Base-by-base conservation (phyloP, 2,329 filamentous ascomycete genomes). In the Bipolaris cookei region DNA sequence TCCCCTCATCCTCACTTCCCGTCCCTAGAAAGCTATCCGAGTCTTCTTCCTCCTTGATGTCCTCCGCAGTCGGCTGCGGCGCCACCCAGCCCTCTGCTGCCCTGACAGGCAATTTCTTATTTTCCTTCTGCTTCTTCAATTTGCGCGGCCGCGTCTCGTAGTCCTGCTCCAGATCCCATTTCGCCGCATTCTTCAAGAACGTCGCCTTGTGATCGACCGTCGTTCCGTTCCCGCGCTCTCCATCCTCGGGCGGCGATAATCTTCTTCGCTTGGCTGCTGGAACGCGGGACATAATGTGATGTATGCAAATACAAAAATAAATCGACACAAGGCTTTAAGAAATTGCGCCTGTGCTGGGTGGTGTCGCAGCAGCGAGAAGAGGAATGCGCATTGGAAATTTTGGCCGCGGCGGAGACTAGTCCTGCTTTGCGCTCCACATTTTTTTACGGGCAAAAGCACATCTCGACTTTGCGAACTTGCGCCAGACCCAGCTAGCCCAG, bases 81-180 rank as follows among this genome's bases (percentile, higher is more conserved):
- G 93, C 84, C 14, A 95, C 75, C 66, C 81, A 77, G 10, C 95
- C 95, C 64, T 94, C 90, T 0, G 87, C 84, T 0, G 91, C 96
- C 78, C 95, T 96, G 63, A 97, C 92, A 0, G 93, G 93, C 34
- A 99, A 81, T 67, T 89, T 86, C 35, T 86, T 91, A 39, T 81
- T 89, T 72, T 93, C 90, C 67, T 87, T 85, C 54, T 85, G 83
- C 75, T 92, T 91, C 71, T 86, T 88, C 34, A 84, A 79, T 75
- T 95, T 95, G 67, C 91, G 85, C 44, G 90, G 88, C 65, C 87
- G 87, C 59, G 85, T 85, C 77, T 96, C 92, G 81, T 97, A 98
- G 76, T 91, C 89, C 73, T 96, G 90, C 80, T 97, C 95, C 46
- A 97, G 84, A 71, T 97, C 88, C 92, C 94, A 98, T 77, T 87